Percentiles rank a stretch among this genome's conserved stretches.
phyloP scores from a whole-genome alignment of 768 basidiomycete species.

The Lentinula raphanica region DNA sequence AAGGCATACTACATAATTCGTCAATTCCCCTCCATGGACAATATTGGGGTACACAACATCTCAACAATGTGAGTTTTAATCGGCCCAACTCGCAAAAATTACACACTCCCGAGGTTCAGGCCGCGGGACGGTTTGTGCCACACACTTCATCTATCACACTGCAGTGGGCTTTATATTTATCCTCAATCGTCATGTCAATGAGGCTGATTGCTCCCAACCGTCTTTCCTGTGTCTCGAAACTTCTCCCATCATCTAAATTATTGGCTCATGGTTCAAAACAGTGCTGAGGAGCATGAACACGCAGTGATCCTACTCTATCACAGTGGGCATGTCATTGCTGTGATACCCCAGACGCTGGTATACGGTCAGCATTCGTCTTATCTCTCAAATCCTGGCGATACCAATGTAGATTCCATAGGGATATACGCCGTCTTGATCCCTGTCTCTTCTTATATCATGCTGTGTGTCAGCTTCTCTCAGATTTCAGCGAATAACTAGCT shows the following conservation, averaged over 20 bases:
- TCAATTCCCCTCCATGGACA: too few species aligned
- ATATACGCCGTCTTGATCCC: constrained; percentile 2
- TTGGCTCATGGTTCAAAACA: not conserved
- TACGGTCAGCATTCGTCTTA: not conserved
- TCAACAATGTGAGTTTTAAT: too few species aligned
- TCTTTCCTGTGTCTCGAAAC: not conserved
- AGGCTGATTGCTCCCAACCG: not conserved
- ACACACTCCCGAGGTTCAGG: too few species aligned
- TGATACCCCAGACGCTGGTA: constrained; percentile 4
- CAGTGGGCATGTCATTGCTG: constrained; percentile 3
- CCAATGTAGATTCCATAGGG: not conserved
- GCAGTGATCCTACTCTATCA: constrained; percentile 3
- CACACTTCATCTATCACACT: too few species aligned
- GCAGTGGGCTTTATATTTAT: too few species aligned
- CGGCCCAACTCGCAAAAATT: too few species aligned
- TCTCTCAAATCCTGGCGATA: not conserved
- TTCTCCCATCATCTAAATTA: not conserved
- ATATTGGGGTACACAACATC: too few species aligned
- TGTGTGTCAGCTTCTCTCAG: not conserved
- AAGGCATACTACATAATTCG: too few species aligned
- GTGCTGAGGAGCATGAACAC: not conserved
- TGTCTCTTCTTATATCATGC: not conserved
- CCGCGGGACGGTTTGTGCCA: too few species aligned
- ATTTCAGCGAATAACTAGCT: not conserved
- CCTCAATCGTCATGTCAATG: too few species aligned